Evolutionary conservation across 768 basidiomycete species (phyloP).

Genomic region (Phaeolepiota aurea): DNA sequence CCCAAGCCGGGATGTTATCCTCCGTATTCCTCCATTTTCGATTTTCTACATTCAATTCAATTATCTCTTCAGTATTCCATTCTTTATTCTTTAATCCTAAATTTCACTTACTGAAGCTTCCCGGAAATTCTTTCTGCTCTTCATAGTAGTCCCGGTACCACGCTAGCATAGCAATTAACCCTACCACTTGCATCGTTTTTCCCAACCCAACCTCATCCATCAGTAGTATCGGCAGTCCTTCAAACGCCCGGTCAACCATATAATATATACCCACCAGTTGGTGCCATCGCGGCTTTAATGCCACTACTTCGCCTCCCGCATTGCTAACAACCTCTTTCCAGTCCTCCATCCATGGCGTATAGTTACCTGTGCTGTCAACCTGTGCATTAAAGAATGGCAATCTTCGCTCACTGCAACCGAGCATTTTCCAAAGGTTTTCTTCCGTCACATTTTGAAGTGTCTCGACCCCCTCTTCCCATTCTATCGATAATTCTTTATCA

Average conservation of each 20-base stretch:
- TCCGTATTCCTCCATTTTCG: neutral
- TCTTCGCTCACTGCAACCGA: neutral
- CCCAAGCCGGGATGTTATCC: neutral
- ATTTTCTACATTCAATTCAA: neutral
- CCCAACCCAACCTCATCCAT: slow-evolving; percentile 5
- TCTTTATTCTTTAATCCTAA: too few species aligned
- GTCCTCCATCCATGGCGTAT: too few species aligned
- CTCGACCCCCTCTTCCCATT: neutral
- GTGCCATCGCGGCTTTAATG: slow-evolving; percentile 1
- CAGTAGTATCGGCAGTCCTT: neutral
- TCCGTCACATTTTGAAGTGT: neutral
- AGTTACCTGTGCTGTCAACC: neutral
- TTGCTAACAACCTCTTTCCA: neutral
- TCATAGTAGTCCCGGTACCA: neutral
- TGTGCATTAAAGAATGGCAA: neutral
- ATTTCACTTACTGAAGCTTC: neutral
- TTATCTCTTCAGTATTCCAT: too few species aligned
- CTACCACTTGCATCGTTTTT: slow-evolving; percentile 3
- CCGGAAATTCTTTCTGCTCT: neutral
- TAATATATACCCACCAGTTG: slow-evolving; percentile 1
- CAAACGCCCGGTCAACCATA: neutral
- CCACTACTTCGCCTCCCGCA: neutral
- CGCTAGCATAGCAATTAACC: neutral
- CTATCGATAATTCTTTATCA: neutral
- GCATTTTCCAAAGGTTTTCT: neutral